Percentiles rank a stretch among this genome's conserved stretches.
These are phyloP conservation scores for Russula brevipes DNA, from an alignment of 768 basidiomycete species.

Conservation along the genomic window DNA sequence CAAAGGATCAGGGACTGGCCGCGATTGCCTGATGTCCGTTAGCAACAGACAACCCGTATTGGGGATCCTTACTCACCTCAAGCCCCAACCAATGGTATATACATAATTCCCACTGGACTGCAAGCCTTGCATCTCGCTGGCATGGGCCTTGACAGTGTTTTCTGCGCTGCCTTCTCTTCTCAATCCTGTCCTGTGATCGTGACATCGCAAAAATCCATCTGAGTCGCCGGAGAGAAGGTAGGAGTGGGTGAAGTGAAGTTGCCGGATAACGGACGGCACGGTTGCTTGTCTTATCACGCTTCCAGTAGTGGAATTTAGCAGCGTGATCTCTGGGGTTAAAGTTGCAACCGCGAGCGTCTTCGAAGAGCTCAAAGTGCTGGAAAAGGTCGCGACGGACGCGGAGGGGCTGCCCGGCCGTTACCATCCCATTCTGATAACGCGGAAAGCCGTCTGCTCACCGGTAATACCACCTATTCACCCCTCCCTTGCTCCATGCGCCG, in stretches of 20 bases:
- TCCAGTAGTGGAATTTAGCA: slow-evolving; percentile 75
- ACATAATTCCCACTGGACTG: slow-evolving; percentile 74
- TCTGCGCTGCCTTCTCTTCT: slow-evolving; percentile 46
- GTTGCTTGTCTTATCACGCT: slow-evolving; percentile 51
- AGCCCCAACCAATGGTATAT: slow-evolving; percentile 82
- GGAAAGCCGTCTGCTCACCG: slow-evolving; percentile 45
- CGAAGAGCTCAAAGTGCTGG: slow-evolving; percentile 47
- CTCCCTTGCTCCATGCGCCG: slow-evolving; percentile 81
- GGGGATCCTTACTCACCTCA: slow-evolving; percentile 50
- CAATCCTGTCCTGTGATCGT: slow-evolving; percentile 62
- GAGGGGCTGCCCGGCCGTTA: slow-evolving; percentile 30
- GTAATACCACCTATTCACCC: slow-evolving; percentile 77
- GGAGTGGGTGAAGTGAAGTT: slow-evolving; percentile 63
- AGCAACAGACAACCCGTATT: neutral
- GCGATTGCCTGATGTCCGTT: slow-evolving; percentile 58
- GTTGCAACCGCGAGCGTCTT: slow-evolving; percentile 58
- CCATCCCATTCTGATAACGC: slow-evolving; percentile 40
- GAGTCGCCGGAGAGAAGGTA: slow-evolving; percentile 60
- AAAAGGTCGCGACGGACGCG: slow-evolving; percentile 37
- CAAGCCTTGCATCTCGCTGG: slow-evolving; percentile 75
- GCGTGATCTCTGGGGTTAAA: slow-evolving; percentile 52
- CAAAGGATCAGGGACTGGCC: slow-evolving; percentile 83
- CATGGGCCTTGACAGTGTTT: slow-evolving; percentile 68
- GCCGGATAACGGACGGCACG: slow-evolving; percentile 54
- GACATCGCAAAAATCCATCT: slow-evolving; percentile 69